Conservation (phyloP, 768 basidiomycete species). For the Crepidotus variabilis region DNA sequence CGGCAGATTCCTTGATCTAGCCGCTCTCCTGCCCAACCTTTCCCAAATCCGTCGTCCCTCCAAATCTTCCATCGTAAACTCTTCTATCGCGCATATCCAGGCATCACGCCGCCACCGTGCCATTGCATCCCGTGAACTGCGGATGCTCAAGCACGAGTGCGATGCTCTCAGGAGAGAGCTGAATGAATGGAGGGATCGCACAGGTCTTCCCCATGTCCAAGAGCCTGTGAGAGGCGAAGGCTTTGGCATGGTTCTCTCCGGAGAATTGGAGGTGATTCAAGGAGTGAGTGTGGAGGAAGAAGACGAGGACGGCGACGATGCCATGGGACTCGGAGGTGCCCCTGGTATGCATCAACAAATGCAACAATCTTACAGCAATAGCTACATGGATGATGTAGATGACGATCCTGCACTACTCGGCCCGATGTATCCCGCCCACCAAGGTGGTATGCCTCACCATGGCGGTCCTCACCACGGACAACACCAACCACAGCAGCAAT, state of each 20-base stretch:
- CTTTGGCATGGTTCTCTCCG: constrained; percentile 65
- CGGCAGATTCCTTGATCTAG: constrained; percentile 89
- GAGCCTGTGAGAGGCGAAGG: constrained; percentile 71
- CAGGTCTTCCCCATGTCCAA: constrained; percentile 65
- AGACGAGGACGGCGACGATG: constrained; percentile 33
- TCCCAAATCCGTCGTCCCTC: constrained; percentile 90
- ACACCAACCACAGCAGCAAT: constrained; percentile 11
- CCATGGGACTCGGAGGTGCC: constrained; percentile 25
- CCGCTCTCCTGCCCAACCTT: constrained; percentile 86
- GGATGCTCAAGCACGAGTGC: constrained; percentile 72
- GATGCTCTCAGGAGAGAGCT: constrained; percentile 87
- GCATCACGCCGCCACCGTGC: constrained; percentile 78
- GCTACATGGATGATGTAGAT: constrained; percentile 22
- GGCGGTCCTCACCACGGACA: constrained; percentile 11
- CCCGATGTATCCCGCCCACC: constrained; percentile 8
- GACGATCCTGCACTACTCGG: constrained; percentile 17
- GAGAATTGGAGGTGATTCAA: constrained; percentile 65
- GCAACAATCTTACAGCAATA: constrained; percentile 22
- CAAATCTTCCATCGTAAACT: constrained; percentile 96
- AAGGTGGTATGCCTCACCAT: constrained; percentile 13
- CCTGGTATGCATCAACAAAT: constrained; percentile 5
- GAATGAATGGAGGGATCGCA: constrained; percentile 88
- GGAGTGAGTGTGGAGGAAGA: constrained; percentile 48
- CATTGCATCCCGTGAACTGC: constrained; percentile 79
- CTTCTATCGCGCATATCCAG: constrained; percentile 86